These are phyloP conservation scores for Gomphus sp. DNA, from an alignment of 1,284 basidiomycete species.

Conservation along the genomic window DNA sequence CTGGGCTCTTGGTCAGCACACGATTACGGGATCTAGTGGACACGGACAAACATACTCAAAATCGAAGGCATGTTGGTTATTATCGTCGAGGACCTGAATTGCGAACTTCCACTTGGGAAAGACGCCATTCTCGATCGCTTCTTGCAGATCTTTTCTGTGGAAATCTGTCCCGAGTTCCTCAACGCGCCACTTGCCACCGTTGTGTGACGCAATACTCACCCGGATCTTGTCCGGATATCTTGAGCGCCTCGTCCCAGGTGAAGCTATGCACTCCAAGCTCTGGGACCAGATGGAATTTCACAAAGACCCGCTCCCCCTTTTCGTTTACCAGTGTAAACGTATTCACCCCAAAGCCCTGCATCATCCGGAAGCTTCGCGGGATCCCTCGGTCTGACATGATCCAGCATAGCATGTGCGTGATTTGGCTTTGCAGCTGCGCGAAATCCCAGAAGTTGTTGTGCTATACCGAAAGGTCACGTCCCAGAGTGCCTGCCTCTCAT, in stretches of 20 bases:
- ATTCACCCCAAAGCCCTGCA: conserved; percentile 84
- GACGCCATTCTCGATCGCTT: conserved; percentile 62
- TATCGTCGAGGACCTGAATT: conserved; percentile 64
- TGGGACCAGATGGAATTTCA: conserved; percentile 81
- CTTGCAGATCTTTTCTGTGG: conserved; percentile 70
- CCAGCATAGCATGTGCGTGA: conserved; percentile 77
- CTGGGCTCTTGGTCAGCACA: conserved; percentile 11
- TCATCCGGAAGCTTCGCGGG: conserved; percentile 76
- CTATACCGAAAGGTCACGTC: conserved; percentile 8
- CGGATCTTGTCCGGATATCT: conserved; percentile 72
- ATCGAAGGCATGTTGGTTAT: conserved; percentile 62
- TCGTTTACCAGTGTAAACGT: conserved; percentile 67
- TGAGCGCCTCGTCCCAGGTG: conserved; percentile 83
- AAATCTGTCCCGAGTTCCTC: conserved; percentile 40
- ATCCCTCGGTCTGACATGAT: conserved; percentile 74
- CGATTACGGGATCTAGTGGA: neutral
- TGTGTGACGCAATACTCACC: conserved; percentile 26
- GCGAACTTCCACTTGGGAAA: conserved; percentile 71
- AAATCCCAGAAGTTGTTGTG: conserved; percentile 80
- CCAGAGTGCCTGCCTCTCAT: conserved; percentile 16
- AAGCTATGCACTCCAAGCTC: conserved; percentile 75
- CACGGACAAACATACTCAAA: conserved; percentile 42
- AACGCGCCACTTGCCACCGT: neutral
- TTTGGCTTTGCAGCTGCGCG: conserved; percentile 34
- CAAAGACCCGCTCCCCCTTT: conserved; percentile 60